phyloP scores from a whole-genome alignment of 2,329 filamentous ascomycete genomes.

The Hirsutella minnesotensis region DNA sequence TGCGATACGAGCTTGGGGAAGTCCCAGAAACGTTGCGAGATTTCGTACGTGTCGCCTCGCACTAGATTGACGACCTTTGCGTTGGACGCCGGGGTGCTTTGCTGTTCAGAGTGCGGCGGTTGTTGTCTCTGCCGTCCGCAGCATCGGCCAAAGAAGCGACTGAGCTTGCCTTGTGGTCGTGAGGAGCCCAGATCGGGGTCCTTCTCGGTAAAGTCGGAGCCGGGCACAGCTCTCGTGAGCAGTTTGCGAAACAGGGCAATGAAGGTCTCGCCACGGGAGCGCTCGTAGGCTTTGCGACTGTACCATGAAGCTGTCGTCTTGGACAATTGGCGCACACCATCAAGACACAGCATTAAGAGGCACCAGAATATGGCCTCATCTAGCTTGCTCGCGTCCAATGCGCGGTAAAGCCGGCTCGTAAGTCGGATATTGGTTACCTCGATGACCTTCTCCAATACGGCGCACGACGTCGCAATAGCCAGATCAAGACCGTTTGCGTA shows the following conservation, averaged over 20 bases:
- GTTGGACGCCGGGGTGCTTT: conserved; percentile 51
- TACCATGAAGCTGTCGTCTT: conserved; percentile 54
- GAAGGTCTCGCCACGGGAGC: conserved; percentile 60
- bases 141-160: conserved; percentile 8
- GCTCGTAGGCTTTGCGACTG: conserved; percentile 70
- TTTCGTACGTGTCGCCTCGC: conserved; percentile 70
- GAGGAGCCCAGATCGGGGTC: conserved; percentile 9
- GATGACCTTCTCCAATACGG: conserved; percentile 36
- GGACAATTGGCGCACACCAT: conserved; percentile 19
- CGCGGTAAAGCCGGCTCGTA: conserved; percentile 22
- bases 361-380: conserved; percentile 24
- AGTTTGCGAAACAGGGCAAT: conserved; percentile 26
- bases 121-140: conserved; percentile 6
- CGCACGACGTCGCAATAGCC: conserved; percentile 52
- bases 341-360: conserved; percentile 21
- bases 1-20: conserved; percentile 64
- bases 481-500: conserved; percentile 72
- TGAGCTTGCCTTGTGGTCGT: neutral
- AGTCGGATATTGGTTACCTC: conserved; percentile 27
- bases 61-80: conserved; percentile 87
- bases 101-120: conserved; percentile 4
- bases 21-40: conserved; percentile 81
- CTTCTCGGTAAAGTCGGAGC: conserved; percentile 25
- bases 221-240: conserved; percentile 23
- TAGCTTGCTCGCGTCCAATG: conserved; percentile 18